phyloP scores from a whole-genome alignment of 2,329 filamentous ascomycete species.

The Nothophoma quercina region DNA sequence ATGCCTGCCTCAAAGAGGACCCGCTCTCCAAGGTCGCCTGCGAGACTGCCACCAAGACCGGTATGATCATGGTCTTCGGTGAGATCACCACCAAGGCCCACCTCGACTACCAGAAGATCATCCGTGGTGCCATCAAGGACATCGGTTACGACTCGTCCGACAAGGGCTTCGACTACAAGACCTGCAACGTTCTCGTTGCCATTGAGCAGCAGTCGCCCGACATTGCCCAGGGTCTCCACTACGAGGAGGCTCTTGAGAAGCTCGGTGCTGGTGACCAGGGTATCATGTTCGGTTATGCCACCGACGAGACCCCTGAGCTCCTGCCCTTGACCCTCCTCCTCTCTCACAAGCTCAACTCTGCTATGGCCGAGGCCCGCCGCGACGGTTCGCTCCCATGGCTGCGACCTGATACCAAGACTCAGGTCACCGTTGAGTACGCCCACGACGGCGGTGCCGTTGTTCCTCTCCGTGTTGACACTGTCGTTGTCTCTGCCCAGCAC shows the following conservation, averaged over 20 bases:
- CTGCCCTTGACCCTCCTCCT: slow-evolving; percentile 93
- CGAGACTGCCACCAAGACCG: slow-evolving; percentile 99
- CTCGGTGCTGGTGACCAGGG: slow-evolving; percentile 99
- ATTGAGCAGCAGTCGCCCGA: slow-evolving; percentile 99
- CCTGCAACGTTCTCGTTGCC: slow-evolving; percentile 95
- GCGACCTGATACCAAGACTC: slow-evolving; percentile 98
- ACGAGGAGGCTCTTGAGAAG: slow-evolving; percentile 96
- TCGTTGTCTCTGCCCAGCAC: slow-evolving; percentile 97
- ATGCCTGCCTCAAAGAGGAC: slow-evolving; percentile 94
- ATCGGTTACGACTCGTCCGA: slow-evolving; percentile 97
- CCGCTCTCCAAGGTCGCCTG: slow-evolving; percentile 98
- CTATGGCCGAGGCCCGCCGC: slow-evolving; percentile 88
- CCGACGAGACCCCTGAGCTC: slow-evolving; percentile 97
- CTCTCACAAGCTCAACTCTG: slow-evolving; percentile 95
- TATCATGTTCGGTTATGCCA: slow-evolving; percentile 99
- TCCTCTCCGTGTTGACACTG: slow-evolving; percentile 91
- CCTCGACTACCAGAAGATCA: slow-evolving; percentile 97
- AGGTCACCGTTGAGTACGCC: slow-evolving; percentile 98
- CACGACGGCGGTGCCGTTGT: slow-evolving; percentile 94
- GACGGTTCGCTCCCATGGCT: slow-evolving; percentile 92
- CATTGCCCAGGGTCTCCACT: slow-evolving; percentile 98
- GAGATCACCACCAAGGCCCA: slow-evolving; percentile 97
- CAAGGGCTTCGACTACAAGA: slow-evolving; percentile 99
- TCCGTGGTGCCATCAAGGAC: slow-evolving; percentile 94
- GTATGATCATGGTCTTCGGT: slow-evolving; percentile 85